Evolutionary conservation across 148 eudicot genomes (phyloP).

Genomic region (Vaccinium corymbosum): DNA sequence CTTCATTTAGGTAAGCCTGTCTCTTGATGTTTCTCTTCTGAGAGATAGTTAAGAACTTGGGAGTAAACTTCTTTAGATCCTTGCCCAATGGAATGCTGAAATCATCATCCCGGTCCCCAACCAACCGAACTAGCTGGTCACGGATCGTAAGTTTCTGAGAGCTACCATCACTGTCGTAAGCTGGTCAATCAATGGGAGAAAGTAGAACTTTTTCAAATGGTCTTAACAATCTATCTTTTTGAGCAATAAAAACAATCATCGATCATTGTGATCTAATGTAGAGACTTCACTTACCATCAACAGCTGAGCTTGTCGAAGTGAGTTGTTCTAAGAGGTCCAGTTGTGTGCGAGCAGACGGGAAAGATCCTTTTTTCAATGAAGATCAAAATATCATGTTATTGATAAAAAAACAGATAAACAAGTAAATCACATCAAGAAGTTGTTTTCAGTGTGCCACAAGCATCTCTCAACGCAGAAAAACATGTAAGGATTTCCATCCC

Average conservation of each 20-base stretch:
- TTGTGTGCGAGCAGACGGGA: constrained; percentile 61
- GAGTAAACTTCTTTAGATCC: constrained; percentile 68
- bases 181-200: constrained; percentile 21
- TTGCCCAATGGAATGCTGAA: constrained; percentile 80
- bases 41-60: constrained; percentile 75
- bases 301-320: constrained; percentile 38
- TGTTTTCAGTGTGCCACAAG: not conserved
- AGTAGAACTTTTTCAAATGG: not conserved
- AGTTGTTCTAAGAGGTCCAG: constrained; percentile 82
- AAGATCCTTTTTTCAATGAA: constrained; percentile 27
- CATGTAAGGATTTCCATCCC: not conserved
- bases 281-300: constrained; percentile 23
- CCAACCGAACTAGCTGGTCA: constrained; percentile 60
- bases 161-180: constrained; percentile 49
- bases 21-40: constrained; percentile 92
- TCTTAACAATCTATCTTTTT: not conserved
- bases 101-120: constrained; percentile 67
- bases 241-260: not conserved
- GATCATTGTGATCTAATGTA: not conserved
- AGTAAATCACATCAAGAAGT: not conserved
- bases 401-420: not conserved
- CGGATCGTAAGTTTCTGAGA: constrained; percentile 48
- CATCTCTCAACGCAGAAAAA: not conserved
- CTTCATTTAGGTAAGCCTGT: constrained; percentile 73
- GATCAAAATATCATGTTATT: constrained; percentile 6